These are phyloP conservation scores for Abortiporus biennis DNA, from an alignment of 1,284 basidiomycete genomes.

Conservation along the genomic window DNA sequence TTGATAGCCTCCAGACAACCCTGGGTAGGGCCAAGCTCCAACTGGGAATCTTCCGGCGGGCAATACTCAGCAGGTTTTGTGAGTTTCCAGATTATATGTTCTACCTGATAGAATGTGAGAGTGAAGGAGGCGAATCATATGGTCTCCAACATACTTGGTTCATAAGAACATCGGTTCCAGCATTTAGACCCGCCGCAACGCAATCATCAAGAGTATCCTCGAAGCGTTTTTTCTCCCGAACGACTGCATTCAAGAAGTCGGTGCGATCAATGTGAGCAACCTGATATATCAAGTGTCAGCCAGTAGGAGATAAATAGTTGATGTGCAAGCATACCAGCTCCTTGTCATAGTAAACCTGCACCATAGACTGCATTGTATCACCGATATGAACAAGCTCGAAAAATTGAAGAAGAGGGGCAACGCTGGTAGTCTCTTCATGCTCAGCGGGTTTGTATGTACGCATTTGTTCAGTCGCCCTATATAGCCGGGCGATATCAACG, in stretches of 20 bases:
- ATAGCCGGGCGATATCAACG: not conserved
- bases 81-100: slow-evolving; percentile 82
- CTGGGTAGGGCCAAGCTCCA: slow-evolving; percentile 80
- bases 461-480: slow-evolving; percentile 82
- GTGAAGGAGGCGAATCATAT: not conserved
- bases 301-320: not conserved
- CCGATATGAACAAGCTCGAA: slow-evolving; percentile 97
- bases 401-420: slow-evolving; percentile 92
- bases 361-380: slow-evolving; percentile 96
- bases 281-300: slow-evolving; percentile 30
- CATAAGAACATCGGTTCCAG: slow-evolving; percentile 95
- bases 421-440: slow-evolving; percentile 70
- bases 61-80: slow-evolving; percentile 89
- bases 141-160: slow-evolving; percentile 58
- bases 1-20: slow-evolving; percentile 85
- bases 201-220: slow-evolving; percentile 90
- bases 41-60: slow-evolving; percentile 68
- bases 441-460: slow-evolving; percentile 81
- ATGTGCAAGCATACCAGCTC: slow-evolving; percentile 59
- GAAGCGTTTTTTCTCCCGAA: slow-evolving; percentile 95
- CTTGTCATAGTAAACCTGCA: slow-evolving; percentile 97
- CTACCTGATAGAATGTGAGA: slow-evolving; percentile 52
- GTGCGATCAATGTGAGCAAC: slow-evolving; percentile 83
- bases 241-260: slow-evolving; percentile 91
- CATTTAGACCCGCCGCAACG: slow-evolving; percentile 89